Conservation (phyloP, 768 basidiomycete species). For the Pleurotus citrinopileatus region DNA sequence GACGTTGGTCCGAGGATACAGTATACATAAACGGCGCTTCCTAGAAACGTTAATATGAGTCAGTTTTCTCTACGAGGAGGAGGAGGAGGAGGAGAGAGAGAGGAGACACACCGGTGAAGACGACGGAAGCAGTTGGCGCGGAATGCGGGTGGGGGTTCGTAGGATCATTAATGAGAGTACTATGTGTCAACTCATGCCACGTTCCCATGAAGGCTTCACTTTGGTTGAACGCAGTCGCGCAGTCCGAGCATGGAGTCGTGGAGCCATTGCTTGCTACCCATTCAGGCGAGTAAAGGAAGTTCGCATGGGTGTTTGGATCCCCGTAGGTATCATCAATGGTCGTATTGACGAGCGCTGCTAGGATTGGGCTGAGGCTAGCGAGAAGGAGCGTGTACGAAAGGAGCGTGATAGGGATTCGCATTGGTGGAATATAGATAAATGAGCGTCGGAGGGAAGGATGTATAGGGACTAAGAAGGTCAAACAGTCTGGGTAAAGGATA, state of each 20-base stretch:
- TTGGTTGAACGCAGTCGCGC: background rate
- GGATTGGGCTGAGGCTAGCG: background rate
- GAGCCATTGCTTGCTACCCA: background rate
- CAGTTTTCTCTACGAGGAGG: too few species aligned
- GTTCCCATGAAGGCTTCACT: background rate
- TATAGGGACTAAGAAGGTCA: too few species aligned
- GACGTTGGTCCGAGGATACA: background rate
- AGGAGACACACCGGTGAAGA: background rate
- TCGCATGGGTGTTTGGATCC: too few species aligned
- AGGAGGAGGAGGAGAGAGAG: background rate
- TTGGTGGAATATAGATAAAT: too few species aligned
- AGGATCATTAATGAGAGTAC: background rate
- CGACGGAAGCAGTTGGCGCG: background rate
- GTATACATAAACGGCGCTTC: background rate
- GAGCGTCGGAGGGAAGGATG: too few species aligned
- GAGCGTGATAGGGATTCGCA: too few species aligned
- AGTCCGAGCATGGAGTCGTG: background rate
- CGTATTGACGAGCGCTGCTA: background rate
- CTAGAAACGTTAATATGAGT: background rate
- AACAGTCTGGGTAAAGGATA: too few species aligned
- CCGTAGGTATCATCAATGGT: background rate
- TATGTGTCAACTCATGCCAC: background rate
- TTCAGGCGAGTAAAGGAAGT: background rate
- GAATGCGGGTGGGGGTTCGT: too few species aligned
- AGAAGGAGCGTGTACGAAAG: background rate